phyloP scores from a whole-genome alignment of 1,284 basidiomycete species.

The Sphagnurus paluster region DNA sequence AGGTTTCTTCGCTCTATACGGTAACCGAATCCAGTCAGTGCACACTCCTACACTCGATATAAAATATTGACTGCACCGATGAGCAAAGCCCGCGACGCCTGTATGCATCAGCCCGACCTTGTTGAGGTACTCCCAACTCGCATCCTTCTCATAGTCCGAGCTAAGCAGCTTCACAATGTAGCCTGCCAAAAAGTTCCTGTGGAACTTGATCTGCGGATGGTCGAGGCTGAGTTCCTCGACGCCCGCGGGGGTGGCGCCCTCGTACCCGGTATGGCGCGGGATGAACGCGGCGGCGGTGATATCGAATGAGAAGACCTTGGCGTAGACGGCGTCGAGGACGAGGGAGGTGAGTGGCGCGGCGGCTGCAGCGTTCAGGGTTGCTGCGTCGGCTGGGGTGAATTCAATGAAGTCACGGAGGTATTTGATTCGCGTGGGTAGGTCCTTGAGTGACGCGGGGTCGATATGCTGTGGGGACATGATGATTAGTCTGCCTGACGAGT shows the following conservation, averaged over 20 bases:
- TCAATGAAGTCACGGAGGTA: constrained; percentile 48
- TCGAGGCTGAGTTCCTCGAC: background rate
- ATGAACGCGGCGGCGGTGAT: constrained; percentile 45
- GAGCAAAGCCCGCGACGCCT: constrained; percentile 43
- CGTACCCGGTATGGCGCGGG: constrained; percentile 28
- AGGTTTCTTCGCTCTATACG: constrained; percentile 30
- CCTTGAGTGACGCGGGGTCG: constrained; percentile 26
- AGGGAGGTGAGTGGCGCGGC: constrained; percentile 42
- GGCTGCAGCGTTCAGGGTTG: constrained; percentile 40
- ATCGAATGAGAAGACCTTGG: constrained; percentile 47
- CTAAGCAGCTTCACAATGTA: constrained; percentile 37
- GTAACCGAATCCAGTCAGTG: background rate
- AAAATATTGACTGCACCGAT: too few species aligned
- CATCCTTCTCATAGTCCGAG: constrained; percentile 41
- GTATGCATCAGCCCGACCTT: constrained; percentile 54
- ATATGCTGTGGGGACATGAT: too few species aligned
- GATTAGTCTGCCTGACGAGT: too few species aligned
- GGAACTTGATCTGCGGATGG: constrained; percentile 40
- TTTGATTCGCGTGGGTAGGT: constrained; percentile 28
- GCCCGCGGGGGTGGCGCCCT: constrained; percentile 9
- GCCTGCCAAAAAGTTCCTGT: constrained; percentile 38
- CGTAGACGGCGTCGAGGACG: constrained; percentile 46
- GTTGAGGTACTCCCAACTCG: constrained; percentile 49
- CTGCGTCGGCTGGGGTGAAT: constrained; percentile 42
- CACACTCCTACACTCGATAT: too few species aligned